Conservation (phyloP, 2,329 filamentous ascomycete genomes). For the Fusarium multiceps region DNA sequence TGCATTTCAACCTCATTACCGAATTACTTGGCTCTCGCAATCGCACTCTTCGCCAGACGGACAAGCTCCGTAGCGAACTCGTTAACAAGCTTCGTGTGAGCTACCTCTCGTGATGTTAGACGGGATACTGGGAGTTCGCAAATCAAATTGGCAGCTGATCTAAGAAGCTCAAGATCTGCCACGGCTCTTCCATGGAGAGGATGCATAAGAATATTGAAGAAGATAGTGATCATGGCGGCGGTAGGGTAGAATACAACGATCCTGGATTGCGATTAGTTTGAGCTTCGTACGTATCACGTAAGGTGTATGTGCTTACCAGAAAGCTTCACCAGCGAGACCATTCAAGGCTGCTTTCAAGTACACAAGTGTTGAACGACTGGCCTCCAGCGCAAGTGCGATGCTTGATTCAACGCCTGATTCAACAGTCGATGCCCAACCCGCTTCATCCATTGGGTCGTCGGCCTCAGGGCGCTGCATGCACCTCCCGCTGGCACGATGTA, state of each 20-base stretch:
- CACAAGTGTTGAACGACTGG: conserved; percentile 64
- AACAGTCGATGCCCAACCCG: conserved; percentile 44
- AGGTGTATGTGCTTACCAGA: conserved; percentile 57
- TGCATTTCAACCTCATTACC: neutral
- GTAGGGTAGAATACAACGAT: conserved; percentile 67
- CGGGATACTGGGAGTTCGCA: conserved; percentile 50
- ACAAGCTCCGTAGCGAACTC: conserved; percentile 58
- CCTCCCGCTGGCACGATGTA: conserved; percentile 65
- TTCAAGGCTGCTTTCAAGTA: conserved; percentile 58
- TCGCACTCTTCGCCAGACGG: conserved; percentile 57
- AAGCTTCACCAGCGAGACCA: conserved; percentile 58
- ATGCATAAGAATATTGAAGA: conserved; percentile 64
- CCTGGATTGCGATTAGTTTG: conserved; percentile 49
- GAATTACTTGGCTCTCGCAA: conserved; percentile 41
- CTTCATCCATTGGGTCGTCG: conserved; percentile 15
- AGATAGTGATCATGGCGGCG: conserved; percentile 64
- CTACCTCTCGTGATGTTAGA: conserved; percentile 51
- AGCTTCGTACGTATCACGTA: neutral
- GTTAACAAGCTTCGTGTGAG: conserved; percentile 55
- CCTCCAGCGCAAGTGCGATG: conserved; percentile 64
- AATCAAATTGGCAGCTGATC: conserved; percentile 57
- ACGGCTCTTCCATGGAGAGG: conserved; percentile 57
- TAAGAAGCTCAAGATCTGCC: conserved; percentile 60
- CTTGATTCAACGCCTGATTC: conserved; percentile 62
- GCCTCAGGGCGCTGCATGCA: conserved; percentile 48